Evolutionary conservation across 2,329 filamentous ascomycete species (phyloP).

Genomic region (Rhinocladiella similis): DNA sequence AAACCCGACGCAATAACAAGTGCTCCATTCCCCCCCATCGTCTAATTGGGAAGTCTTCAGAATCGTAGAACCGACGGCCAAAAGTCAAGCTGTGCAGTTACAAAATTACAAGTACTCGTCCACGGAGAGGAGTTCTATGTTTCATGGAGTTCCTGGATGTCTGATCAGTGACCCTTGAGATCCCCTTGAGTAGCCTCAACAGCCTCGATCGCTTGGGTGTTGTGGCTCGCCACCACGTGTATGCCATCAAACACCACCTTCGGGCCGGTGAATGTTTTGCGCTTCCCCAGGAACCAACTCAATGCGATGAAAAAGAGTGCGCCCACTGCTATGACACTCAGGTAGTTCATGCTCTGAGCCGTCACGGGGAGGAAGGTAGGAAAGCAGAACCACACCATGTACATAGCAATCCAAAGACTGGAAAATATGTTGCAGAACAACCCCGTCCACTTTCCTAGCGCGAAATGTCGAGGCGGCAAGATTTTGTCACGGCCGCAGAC

Average conservation of each 20-base stretch:
- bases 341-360: conserved; percentile 40
- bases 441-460: conserved; percentile 29
- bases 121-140: background rate
- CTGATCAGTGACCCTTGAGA: background rate
- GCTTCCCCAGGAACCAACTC: conserved; percentile 9
- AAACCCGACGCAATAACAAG: background rate
- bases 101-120: background rate
- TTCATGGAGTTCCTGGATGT: background rate
- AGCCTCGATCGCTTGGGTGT: too few relatives aligned
- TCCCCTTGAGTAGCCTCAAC: background rate
- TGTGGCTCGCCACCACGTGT: too few relatives aligned
- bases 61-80: background rate
- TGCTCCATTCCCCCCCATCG: background rate
- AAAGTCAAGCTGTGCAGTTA: background rate
- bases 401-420: conserved; percentile 31
- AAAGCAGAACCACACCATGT: conserved; percentile 33
- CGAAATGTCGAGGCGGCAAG: conserved; percentile 9
- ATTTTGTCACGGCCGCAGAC: conserved; percentile 11
- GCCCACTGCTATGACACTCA: conserved; percentile 34
- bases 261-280: conserved; percentile 70
- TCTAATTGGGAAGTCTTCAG: background rate
- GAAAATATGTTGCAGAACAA: conserved; percentile 37
- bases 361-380: conserved; percentile 36
- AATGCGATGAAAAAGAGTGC: conserved; percentile 13
- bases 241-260: conserved; percentile 62